Percentiles rank a stretch among this genome's conserved stretches.
Evolutionary conservation across 768 basidiomycete species (phyloP).

Genomic region (Auriscalpium orientale): DNA sequence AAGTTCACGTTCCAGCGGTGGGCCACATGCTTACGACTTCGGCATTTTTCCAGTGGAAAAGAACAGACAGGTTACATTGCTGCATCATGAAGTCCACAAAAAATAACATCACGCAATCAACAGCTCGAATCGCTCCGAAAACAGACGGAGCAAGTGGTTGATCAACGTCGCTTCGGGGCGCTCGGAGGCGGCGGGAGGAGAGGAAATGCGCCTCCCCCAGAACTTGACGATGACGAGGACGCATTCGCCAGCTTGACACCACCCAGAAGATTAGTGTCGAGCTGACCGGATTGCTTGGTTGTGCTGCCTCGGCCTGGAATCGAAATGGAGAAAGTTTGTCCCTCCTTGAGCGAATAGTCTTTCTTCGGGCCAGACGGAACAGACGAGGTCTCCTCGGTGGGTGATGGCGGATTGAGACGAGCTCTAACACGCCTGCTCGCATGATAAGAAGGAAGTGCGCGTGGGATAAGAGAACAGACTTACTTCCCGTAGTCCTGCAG

Average conservation of each 20-base stretch:
- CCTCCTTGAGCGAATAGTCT: constrained; percentile 90
- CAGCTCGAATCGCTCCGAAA: too few species aligned
- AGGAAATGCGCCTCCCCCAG: constrained; percentile 38
- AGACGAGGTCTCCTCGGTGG: constrained; percentile 26
- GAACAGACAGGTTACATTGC: background rate
- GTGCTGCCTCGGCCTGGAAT: constrained; percentile 70
- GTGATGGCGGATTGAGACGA: constrained; percentile 43
- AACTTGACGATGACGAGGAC: constrained; percentile 4
- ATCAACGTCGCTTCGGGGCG: constrained; percentile 39
- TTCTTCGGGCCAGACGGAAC: constrained; percentile 78
- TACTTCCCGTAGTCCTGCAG: constrained; percentile 84
- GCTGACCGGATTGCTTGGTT: constrained; percentile 27
- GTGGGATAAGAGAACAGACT: constrained; percentile 5
- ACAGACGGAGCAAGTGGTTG: too few species aligned
- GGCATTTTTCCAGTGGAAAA: too few species aligned
- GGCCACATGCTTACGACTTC: too few species aligned
- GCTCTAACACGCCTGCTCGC: constrained; percentile 53
- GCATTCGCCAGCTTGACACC: constrained; percentile 3
- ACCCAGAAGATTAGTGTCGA: constrained; percentile 29
- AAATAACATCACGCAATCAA: too few species aligned
- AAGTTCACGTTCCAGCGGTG: too few species aligned
- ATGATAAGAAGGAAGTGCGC: constrained; percentile 5
- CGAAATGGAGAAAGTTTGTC: constrained; percentile 87
- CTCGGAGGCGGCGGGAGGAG: constrained; percentile 82
- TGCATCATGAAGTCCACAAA: background rate